These are phyloP conservation scores for Stachybotrys elegans DNA, from an alignment of 2,329 filamentous ascomycete species.

Conservation along the genomic window DNA sequence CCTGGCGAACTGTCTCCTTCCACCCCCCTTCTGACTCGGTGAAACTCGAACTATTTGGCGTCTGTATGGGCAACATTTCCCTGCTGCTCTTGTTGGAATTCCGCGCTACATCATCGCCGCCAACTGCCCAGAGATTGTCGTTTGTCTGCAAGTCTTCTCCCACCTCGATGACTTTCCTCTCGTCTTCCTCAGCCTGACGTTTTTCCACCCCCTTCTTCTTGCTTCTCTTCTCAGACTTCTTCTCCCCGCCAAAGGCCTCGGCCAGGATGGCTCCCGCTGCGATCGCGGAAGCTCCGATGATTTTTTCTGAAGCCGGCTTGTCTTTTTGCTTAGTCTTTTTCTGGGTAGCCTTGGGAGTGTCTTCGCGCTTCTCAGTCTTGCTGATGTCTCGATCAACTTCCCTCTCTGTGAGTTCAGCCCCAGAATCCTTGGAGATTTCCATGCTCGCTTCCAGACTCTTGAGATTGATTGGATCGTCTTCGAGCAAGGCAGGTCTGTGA, in stretches of 20 bases:
- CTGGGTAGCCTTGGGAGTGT: too few species aligned
- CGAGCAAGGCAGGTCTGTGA: too few species aligned
- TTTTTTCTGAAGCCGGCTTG: too few species aligned
- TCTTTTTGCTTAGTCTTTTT: too few species aligned
- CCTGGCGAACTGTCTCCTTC: slow-evolving; percentile 18
- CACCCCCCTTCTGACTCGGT: slow-evolving; percentile 14
- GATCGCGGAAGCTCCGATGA: slow-evolving; percentile 19
- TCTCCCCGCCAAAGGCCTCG: slow-evolving; percentile 25
- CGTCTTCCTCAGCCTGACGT: slow-evolving; percentile 31
- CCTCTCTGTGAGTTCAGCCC: too few species aligned
- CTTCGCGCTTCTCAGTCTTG: too few species aligned
- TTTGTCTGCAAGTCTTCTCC: slow-evolving; percentile 7
- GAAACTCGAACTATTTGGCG: slow-evolving; percentile 11
- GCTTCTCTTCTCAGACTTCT: slow-evolving; percentile 32
- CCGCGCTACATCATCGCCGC: neutral
- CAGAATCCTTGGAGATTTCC: too few species aligned
- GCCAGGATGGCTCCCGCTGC: slow-evolving; percentile 25
- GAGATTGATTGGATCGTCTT: too few species aligned
- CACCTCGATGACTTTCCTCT: slow-evolving; percentile 28
- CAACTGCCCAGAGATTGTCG: slow-evolving; percentile 24
- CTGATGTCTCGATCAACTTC: too few species aligned
- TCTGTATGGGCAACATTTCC: slow-evolving; percentile 8
- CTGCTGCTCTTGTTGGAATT: slow-evolving; percentile 7
- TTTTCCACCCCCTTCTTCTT: slow-evolving; percentile 35
- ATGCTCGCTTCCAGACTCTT: too few species aligned